Conservation (phyloP, 2,329 filamentous ascomycete species). For the Fusarium pseudonygamai region DNA sequence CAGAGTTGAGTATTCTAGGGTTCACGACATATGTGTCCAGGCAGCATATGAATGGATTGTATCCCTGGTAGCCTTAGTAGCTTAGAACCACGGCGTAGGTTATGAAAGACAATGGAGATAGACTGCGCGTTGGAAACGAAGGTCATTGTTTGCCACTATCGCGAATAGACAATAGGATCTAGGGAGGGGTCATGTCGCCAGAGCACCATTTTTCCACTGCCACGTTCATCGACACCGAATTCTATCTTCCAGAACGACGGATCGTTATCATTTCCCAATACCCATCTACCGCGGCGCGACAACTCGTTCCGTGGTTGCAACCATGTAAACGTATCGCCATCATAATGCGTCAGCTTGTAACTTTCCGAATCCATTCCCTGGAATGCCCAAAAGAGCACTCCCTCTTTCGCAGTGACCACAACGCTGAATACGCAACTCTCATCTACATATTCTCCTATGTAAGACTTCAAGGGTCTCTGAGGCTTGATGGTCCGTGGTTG, state of each 20-base stretch:
- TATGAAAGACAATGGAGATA: no score
- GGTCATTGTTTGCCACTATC: background rate
- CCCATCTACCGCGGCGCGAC: background rate
- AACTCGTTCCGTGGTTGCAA: background rate
- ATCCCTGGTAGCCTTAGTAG: no score
- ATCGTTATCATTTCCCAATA: background rate
- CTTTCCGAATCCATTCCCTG: background rate
- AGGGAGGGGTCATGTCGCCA: background rate
- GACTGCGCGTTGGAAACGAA: no score
- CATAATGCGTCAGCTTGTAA: background rate
- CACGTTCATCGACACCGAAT: background rate
- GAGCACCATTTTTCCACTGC: background rate
- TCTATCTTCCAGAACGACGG: background rate
- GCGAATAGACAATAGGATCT: background rate
- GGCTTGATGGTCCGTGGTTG: background rate
- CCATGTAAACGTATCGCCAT: background rate
- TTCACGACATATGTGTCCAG: no score
- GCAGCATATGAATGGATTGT: no score
- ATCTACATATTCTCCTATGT: background rate
- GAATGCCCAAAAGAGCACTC: background rate
- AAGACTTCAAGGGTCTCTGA: background rate
- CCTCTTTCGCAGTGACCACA: background rate
- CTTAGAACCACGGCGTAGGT: fast-evolving
- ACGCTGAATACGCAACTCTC: background rate
- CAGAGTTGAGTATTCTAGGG: no score